Percentiles rank a stretch among this genome's conserved stretches.
Conservation (phyloP, 306 rosid genomes). For the Ceratonia siliqua region DNA sequence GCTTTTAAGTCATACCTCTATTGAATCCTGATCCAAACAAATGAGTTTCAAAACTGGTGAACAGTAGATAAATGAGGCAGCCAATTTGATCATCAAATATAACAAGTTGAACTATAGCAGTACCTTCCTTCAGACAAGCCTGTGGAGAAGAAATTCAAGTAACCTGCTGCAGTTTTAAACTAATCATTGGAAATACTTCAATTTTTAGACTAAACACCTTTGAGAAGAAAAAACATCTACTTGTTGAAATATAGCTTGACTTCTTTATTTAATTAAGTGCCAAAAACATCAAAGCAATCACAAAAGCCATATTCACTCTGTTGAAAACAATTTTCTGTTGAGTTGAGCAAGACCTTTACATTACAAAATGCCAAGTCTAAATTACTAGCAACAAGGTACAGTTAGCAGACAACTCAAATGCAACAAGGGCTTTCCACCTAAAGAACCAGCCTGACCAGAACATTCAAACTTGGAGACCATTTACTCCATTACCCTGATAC, state of each 20-base stretch:
- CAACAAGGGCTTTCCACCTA: conserved; percentile 15
- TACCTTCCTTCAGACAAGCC: conserved; percentile 99
- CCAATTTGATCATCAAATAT: conserved; percentile 96
- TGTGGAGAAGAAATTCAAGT: conserved; percentile 92
- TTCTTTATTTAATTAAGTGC: background rate
- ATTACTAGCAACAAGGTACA: background rate
- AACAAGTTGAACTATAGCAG: conserved; percentile 95
- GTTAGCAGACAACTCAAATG: background rate
- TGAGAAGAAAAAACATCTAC: conserved; percentile 22
- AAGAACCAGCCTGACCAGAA: conserved; percentile 25
- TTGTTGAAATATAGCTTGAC: background rate
- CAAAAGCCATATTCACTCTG: conserved; percentile 14
- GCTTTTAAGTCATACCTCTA: conserved; percentile 99
- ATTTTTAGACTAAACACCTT: conserved; percentile 41
- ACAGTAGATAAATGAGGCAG: conserved; percentile 94
- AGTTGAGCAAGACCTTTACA: conserved; percentile 1
- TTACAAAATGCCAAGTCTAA: conserved; percentile 25
- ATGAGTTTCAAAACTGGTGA: conserved; percentile 93
- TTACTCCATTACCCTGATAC: conserved; percentile 9
- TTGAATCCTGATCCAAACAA: conserved; percentile 97
- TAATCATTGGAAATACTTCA: conserved; percentile 52
- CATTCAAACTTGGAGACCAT: conserved; percentile 12
- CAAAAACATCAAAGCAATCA: conserved; percentile 37
- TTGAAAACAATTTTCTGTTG: conserved; percentile 1
- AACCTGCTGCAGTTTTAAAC: conserved; percentile 87